phyloP scores from a whole-genome alignment of 2,329 filamentous ascomycete species.

The Talaromyces sp. region DNA sequence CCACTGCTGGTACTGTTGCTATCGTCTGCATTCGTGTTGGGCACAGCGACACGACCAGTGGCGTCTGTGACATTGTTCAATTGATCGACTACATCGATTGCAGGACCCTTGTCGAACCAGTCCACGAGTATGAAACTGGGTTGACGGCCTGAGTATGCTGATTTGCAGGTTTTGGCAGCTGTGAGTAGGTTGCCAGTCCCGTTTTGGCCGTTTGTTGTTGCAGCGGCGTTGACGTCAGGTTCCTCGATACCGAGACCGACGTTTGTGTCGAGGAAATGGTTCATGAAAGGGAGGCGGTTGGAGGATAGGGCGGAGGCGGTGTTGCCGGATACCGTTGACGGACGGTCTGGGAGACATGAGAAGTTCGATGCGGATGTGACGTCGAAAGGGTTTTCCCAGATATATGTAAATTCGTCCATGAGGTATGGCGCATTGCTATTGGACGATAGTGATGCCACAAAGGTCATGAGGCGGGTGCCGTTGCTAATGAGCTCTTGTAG shows the following conservation, averaged over 20 bases:
- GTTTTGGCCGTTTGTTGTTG: conserved; percentile 62
- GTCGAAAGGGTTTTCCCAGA: conserved; percentile 72
- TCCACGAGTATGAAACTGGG: conserved; percentile 77
- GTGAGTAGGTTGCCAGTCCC: conserved; percentile 54
- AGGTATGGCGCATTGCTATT: conserved; percentile 41
- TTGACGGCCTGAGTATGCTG: conserved; percentile 55
- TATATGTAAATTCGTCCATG: conserved; percentile 42
- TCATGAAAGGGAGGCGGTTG: conserved; percentile 68
- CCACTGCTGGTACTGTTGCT: conserved; percentile 30
- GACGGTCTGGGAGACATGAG: conserved; percentile 69
- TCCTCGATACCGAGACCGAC: conserved; percentile 55
- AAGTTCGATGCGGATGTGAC: conserved; percentile 62
- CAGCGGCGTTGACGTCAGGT: conserved; percentile 60
- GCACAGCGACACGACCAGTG: conserved; percentile 42
- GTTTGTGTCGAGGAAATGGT: conserved; percentile 71
- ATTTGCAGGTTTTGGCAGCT: conserved; percentile 51
- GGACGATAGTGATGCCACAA: conserved; percentile 55
- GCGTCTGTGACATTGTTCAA: conserved; percentile 58
- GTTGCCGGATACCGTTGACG: conserved; percentile 51
- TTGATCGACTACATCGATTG: conserved; percentile 65
- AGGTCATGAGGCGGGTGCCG: conserved; percentile 64
- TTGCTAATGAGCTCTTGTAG: conserved; percentile 65
- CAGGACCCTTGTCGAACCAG: conserved; percentile 71
- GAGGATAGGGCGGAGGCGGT: conserved; percentile 51
- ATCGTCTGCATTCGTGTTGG: conserved; percentile 26